Evolutionary conservation across 1,139 yeast genomes (phyloP), one percentile per base, ranked within the genome.

Genomic region (Candida anutae): DNA sequence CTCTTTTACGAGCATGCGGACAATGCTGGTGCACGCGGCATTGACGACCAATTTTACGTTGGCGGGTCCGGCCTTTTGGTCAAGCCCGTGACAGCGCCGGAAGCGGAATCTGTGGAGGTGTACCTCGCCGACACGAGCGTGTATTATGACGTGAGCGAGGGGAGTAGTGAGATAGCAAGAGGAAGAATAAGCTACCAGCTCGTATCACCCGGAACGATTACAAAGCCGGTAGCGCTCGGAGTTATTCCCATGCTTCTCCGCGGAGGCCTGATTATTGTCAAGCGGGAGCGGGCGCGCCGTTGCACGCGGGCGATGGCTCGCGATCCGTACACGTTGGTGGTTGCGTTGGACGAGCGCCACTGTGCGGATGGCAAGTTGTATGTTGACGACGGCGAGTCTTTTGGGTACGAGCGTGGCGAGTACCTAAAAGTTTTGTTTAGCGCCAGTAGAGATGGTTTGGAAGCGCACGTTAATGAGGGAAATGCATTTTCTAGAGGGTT

Each of bases 21-120:
- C 1, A 66, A 71, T 36, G 50, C 51, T 17, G 62, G 57, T 1
- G 50, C 68, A 1, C 83, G 69, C 46, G 65, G 53, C 3, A 63
- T 87, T 28, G 96, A 90, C 36, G 93, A 90, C 55, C 79, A 87
- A 50, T 90, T 88, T 53, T 83, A 74, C 45, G 41, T 90, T 17
- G 95, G 94, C 12, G 56, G 64, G 32, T 62, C 78, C 9, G 94
- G 93, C 1, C 50, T 90, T 15, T 49, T 90, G 36, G 87, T 82
- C 2, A 83, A 81, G 45, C 99, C 99, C 4, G 76, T 90, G 1
- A 75, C 83, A 3, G 70, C 67, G 3, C 75, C 75, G 39, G 72
- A 62, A 5, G 70, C 68, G 2, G 42, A 46, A 0, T 33, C 51
- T 1, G 67, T 71, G 2, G 50, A 58, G 0, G 55, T 88, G 14